Conservation (phyloP, 2,329 filamentous ascomycete species). For the Ophiostoma quercus region DNA sequence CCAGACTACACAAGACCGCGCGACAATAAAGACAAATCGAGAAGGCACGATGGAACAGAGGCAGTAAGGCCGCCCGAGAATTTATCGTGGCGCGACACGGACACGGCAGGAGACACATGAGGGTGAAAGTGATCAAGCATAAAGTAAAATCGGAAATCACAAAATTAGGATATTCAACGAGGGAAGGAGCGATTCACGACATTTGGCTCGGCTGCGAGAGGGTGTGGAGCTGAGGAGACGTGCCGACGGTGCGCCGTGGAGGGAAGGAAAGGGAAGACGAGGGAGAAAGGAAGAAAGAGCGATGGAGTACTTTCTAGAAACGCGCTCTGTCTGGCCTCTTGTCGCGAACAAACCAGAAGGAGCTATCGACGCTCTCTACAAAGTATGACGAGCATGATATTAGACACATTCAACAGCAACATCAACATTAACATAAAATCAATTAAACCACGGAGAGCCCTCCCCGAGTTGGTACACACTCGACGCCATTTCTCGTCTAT, state of each 20-base stretch:
- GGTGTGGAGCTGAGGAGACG: conserved; percentile 11
- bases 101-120: not conserved
- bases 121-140: not conserved
- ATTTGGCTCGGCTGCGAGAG: not conserved
- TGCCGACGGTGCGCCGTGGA: conserved; percentile 9
- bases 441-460: not conserved
- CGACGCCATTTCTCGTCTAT: not conserved
- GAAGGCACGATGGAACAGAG: conserved; percentile 21
- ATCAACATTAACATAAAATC: not conserved
- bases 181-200: conserved; percentile 13
- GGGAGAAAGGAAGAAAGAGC: not conserved
- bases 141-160: not conserved
- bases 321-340: no score
- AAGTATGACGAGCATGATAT: not conserved
- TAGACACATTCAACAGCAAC: not conserved
- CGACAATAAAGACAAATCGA: not conserved
- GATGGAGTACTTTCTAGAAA: conserved; percentile 6
- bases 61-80: conserved; percentile 13
- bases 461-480: not conserved
- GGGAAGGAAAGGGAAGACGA: not conserved
- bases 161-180: not conserved
- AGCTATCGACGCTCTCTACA: not conserved
- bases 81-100: conserved; percentile 21
- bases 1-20: not conserved
- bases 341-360: not conserved